phyloP scores from a whole-genome alignment of 768 basidiomycete genomes.

The Lentinula lateritia region DNA sequence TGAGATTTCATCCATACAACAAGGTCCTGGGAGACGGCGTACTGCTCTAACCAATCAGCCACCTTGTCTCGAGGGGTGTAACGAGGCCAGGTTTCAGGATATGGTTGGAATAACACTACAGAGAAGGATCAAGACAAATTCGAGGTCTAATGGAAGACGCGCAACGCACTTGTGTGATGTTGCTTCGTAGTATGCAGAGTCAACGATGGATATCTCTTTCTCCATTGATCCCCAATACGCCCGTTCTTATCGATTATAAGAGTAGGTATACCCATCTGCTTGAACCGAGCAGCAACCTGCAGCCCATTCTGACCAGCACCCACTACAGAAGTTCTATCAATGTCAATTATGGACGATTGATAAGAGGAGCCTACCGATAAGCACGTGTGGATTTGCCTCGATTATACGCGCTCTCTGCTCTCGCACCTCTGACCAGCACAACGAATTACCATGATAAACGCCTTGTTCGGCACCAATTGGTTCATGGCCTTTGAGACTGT shows the following conservation, averaged over 20 bases:
- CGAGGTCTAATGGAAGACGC: slow-evolving; percentile 5
- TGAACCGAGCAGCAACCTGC: slow-evolving; percentile 36
- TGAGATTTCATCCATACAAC: slow-evolving; percentile 35
- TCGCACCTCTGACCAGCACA: slow-evolving; percentile 29
- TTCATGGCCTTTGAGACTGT: slow-evolving; percentile 29
- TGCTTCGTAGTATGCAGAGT: slow-evolving; percentile 39
- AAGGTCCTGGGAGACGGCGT: slow-evolving; percentile 33
- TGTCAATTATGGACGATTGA: slow-evolving; percentile 12
- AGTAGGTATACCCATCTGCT: slow-evolving; percentile 46
- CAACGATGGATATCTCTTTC: slow-evolving; percentile 52
- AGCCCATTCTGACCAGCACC: slow-evolving; percentile 32
- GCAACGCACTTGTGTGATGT: slow-evolving; percentile 12
- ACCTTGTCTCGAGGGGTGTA: slow-evolving; percentile 36
- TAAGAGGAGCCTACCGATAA: slow-evolving; percentile 26
- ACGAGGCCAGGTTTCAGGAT: slow-evolving; percentile 27
- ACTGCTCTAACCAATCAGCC: slow-evolving; percentile 40
- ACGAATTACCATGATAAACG: slow-evolving; percentile 28
- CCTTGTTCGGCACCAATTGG: slow-evolving; percentile 23
- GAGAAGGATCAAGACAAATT: slow-evolving; percentile 9
- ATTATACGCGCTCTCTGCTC: slow-evolving; percentile 27
- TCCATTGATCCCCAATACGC: slow-evolving; percentile 57
- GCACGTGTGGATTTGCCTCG: slow-evolving; percentile 31
- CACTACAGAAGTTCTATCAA: slow-evolving; percentile 13
- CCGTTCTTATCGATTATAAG: slow-evolving; percentile 55
- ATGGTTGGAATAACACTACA: slow-evolving; percentile 1